Evolutionary conservation across 2,329 filamentous ascomycete genomes (phyloP).

Genomic region (Teratosphaeria zuluensis): DNA sequence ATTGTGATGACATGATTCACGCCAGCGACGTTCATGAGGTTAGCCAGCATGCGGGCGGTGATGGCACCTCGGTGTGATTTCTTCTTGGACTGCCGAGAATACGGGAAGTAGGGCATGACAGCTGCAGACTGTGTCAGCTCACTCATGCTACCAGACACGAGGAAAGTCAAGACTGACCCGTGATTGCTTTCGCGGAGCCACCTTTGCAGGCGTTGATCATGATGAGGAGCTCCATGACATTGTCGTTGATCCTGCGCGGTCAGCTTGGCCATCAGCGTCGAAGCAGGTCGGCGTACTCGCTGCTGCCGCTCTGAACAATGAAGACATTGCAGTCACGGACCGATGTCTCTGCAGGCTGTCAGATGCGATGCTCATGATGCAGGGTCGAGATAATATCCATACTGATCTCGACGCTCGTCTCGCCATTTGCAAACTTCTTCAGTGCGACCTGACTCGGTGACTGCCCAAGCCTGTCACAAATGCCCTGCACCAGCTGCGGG

Average conservation of each 20-base stretch:
- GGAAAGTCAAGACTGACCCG: constrained; percentile 51
- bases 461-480: constrained; percentile 56
- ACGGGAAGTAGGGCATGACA: constrained; percentile 93
- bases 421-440: constrained; percentile 60
- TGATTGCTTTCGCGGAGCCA: constrained; percentile 92
- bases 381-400: constrained; percentile 8
- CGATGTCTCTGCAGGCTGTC: constrained; percentile 39
- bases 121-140: constrained; percentile 40
- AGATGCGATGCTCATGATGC: background rate
- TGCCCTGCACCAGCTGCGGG: constrained; percentile 52
- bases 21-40: constrained; percentile 83
- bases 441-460: constrained; percentile 50
- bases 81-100: constrained; percentile 98
- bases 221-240: constrained; percentile 97
- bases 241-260: constrained; percentile 71
- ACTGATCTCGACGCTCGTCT: constrained; percentile 60
- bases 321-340: constrained; percentile 98
- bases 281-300: constrained; percentile 42
- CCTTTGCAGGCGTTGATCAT: constrained; percentile 99
- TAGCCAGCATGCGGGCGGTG: constrained; percentile 93
- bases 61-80: constrained; percentile 95
- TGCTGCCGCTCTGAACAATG: constrained; percentile 92
- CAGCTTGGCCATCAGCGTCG: constrained; percentile 12
- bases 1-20: constrained; percentile 97
- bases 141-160: background rate